These are phyloP conservation scores for Physcomitrellopsis africana DNA, from an alignment of 225 moss, liverwort and hornwort genomes.

Conservation along the genomic window DNA sequence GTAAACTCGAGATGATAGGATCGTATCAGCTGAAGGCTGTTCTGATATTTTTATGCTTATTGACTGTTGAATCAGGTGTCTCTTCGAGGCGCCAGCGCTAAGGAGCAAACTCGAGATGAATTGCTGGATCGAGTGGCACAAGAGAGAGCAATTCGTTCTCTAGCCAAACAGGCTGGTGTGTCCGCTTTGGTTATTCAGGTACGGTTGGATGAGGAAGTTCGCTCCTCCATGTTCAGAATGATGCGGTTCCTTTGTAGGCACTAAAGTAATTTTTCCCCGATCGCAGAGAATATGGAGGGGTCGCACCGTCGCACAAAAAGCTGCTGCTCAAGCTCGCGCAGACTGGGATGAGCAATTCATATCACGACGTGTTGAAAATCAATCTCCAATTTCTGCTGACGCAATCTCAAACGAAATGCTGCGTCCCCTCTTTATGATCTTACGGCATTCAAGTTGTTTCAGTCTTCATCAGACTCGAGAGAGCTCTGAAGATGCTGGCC, in stretches of 20 bases:
- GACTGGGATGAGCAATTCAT: slow-evolving; percentile 69
- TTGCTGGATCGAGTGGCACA: slow-evolving; percentile 77
- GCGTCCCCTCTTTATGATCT: slow-evolving; percentile 78
- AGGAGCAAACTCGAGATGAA: slow-evolving; percentile 81
- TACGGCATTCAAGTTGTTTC: slow-evolving; percentile 57
- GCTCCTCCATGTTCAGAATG: neutral
- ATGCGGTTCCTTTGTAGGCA: neutral
- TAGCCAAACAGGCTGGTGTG: slow-evolving; percentile 66
- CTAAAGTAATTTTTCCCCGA: slow-evolving; percentile 21
- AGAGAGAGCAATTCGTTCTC: slow-evolving; percentile 73
- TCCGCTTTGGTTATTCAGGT: slow-evolving; percentile 80
- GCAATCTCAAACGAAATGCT: slow-evolving; percentile 63
- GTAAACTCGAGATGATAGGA: slow-evolving; percentile 1
- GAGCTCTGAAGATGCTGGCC: slow-evolving; percentile 55
- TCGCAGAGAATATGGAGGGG: slow-evolving; percentile 86
- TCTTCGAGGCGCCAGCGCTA: slow-evolving; percentile 84
- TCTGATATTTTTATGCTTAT: slow-evolving; percentile 23
- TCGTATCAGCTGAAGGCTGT: slow-evolving; percentile 16
- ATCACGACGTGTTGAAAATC: slow-evolving; percentile 31
- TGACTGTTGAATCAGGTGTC: slow-evolving; percentile 59
- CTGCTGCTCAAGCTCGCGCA: slow-evolving; percentile 55
- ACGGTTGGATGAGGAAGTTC: slow-evolving; percentile 12
- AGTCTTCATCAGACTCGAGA: slow-evolving; percentile 46
- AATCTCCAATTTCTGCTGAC: slow-evolving; percentile 55
- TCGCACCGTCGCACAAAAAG: slow-evolving; percentile 60